phyloP scores from a whole-genome alignment of 208 protist species.

The Herpetomonas samuelpessoai region DNA sequence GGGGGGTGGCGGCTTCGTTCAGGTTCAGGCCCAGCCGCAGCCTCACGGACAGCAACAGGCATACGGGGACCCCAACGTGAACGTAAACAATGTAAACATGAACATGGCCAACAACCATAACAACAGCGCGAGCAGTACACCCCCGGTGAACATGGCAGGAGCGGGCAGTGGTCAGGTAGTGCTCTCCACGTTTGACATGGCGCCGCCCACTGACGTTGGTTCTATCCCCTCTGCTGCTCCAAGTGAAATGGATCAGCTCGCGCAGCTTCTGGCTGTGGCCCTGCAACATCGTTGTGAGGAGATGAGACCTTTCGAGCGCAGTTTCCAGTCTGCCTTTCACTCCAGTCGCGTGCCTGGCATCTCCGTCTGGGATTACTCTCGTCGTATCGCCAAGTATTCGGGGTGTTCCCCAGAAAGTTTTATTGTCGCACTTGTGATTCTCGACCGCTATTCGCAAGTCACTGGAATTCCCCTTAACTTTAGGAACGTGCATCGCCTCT shows the following conservation, averaged over 20 bases:
- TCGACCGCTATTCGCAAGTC: slow-evolving; percentile 79
- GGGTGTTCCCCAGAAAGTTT: slow-evolving; percentile 90
- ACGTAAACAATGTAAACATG: no score
- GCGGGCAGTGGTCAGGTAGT: no score
- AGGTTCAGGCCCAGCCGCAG: no score
- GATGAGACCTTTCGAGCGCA: neutral
- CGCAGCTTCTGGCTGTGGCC: slow-evolving; percentile 47
- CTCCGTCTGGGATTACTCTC: slow-evolving; percentile 85
- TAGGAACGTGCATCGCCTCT: slow-evolving; percentile 83
- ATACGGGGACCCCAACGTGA: no score
- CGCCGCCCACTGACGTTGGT: slow-evolving; percentile 4
- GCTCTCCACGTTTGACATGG: slow-evolving; percentile 1
- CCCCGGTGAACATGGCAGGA: no score
- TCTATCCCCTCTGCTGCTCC: slow-evolving; percentile 11
- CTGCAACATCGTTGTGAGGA: slow-evolving; percentile 64
- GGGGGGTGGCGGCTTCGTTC: no score
- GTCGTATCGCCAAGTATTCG: slow-evolving; percentile 90
- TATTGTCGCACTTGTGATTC: slow-evolving; percentile 86
- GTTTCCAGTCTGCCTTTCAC: slow-evolving; percentile 54
- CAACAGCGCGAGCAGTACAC: no score
- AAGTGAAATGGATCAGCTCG: slow-evolving; percentile 44
- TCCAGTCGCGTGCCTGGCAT: slow-evolving; percentile 78
- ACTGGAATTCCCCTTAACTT: slow-evolving; percentile 50
- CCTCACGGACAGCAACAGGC: no score
- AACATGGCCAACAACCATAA: no score